phyloP scores from a whole-genome alignment of 1,284 basidiomycete genomes.

The Austroboletus novae-zelandiae region DNA sequence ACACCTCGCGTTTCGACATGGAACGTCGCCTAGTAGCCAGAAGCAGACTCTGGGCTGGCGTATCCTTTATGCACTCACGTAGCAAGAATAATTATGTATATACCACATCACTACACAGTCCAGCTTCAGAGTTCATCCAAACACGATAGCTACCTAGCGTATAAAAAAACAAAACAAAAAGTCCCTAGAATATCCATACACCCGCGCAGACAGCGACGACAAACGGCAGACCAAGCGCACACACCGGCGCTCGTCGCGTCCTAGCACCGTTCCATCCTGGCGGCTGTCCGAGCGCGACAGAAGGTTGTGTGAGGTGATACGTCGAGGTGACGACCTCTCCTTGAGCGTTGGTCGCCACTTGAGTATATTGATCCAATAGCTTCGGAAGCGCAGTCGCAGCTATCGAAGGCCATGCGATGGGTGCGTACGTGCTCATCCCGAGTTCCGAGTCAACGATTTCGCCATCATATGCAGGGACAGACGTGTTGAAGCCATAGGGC shows the following conservation, averaged over 20 bases:
- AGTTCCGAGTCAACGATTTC: slow-evolving; percentile 57
- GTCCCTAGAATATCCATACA: slow-evolving; percentile 18
- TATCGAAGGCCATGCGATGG: slow-evolving; percentile 40
- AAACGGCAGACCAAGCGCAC: slow-evolving; percentile 13
- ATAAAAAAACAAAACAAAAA: not conserved
- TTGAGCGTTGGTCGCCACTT: slow-evolving; percentile 44
- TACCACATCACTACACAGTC: not conserved
- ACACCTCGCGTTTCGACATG: too few species aligned
- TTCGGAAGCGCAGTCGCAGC: slow-evolving; percentile 48
- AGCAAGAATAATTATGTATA: too few species aligned
- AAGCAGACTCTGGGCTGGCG: too few species aligned
- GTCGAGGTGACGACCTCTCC: slow-evolving; percentile 45
- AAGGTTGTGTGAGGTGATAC: slow-evolving; percentile 38
- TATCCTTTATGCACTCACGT: too few species aligned
- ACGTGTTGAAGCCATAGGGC: slow-evolving; percentile 70
- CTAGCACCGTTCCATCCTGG: slow-evolving; percentile 36
- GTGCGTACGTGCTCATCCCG: slow-evolving; percentile 65
- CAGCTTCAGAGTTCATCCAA: not conserved
- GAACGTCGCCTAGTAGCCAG: too few species aligned
- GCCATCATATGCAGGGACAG: slow-evolving; percentile 52
- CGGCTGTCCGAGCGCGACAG: slow-evolving; percentile 49
- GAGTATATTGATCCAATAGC: slow-evolving; percentile 45
- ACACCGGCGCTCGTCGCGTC: slow-evolving; percentile 7
- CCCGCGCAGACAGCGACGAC: slow-evolving; percentile 10
- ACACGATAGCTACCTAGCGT: not conserved